These are phyloP conservation scores for Taiwanofungus camphoratus DNA, from an alignment of 1,284 basidiomycete genomes.

Conservation along the genomic window DNA sequence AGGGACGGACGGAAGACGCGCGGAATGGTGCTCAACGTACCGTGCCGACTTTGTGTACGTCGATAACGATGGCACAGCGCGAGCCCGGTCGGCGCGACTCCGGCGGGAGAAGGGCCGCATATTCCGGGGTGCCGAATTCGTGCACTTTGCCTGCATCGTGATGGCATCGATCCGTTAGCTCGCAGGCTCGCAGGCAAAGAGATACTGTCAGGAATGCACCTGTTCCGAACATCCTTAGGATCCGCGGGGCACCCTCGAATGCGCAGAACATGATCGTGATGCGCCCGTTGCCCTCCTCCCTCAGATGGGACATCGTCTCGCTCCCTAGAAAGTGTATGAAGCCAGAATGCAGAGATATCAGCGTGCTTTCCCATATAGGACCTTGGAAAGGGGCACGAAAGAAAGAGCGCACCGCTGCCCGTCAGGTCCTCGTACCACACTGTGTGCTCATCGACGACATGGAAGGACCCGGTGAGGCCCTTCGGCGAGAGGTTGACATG, in stretches of 20 bases:
- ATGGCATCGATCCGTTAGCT: not conserved
- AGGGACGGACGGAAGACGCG: not conserved
- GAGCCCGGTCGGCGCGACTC: constrained; percentile 44
- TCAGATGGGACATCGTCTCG: constrained; percentile 52
- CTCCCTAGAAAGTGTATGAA: constrained; percentile 29
- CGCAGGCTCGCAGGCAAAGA: not conserved
- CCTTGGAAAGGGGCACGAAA: not conserved
- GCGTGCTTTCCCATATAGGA: not conserved
- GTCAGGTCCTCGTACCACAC: constrained; percentile 56
- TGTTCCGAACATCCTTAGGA: constrained; percentile 45
- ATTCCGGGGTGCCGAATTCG: constrained; percentile 50
- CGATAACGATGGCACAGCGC: constrained; percentile 43
- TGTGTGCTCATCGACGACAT: constrained; percentile 37
- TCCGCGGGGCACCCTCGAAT: constrained; percentile 48
- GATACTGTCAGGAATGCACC: constrained; percentile 27
- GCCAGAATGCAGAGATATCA: not conserved
- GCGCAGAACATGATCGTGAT: constrained; percentile 52
- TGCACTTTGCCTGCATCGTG: constrained; percentile 36
- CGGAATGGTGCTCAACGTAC: constrained; percentile 29
- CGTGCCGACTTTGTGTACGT: constrained; percentile 47
- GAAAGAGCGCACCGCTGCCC: constrained; percentile 41
- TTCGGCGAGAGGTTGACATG: constrained; percentile 57
- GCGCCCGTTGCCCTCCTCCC: constrained; percentile 44
- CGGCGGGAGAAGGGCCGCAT: constrained; percentile 37
- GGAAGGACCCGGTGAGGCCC: constrained; percentile 42